Base-by-base conservation (phyloP, 1,284 basidiomycete genomes). In the Ceratobasidium sp. region DNA sequence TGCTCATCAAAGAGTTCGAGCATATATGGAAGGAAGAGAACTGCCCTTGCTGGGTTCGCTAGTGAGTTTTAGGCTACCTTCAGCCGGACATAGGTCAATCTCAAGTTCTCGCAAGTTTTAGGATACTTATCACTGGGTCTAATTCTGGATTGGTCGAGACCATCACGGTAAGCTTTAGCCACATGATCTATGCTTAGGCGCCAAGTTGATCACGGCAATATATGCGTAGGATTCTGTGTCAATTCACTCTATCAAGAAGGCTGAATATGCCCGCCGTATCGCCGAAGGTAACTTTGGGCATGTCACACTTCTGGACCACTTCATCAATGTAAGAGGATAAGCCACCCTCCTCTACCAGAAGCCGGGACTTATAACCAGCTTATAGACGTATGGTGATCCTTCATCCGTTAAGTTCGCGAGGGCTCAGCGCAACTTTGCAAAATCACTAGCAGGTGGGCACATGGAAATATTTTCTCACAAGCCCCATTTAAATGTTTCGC, bases 221-320 rank as follows among this genome's bases (percentile, higher is more conserved):
- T 97, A 95, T 6, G 48, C 26, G 23, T 59, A 77, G 74, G 98
- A 99, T 82, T 95, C 97, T 0, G 95, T 99, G 1, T 98, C 96
- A 15, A 96, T 99, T 81, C 98, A 99, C 84, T 99, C 97, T 10
- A 98, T 99, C 85, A 99, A 99, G 88, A 99, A 99, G 86, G 94
- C 96, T 3, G 96, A 98, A 83, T 99, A 99, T 84, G 95, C 96
- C 2, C 90, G 95, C 78, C 89, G 96, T 78, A 86, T 97, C 23
- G 91, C 94, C 0, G 90, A 91, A 80, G 95, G 95, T 40, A 89
- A 90, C 70, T 86, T 97, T 38, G 94, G 93, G 42, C 92, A 96
- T 83, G 95, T 97, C 74, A 94, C 94, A 0, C 84, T 98, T 73
- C 87, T 96, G 81, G 96, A 98, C 83, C 95, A 98, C 84, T 98